phyloP scores from a whole-genome alignment of 805 yeast genomes.

The Kodamaea sagamina region DNA sequence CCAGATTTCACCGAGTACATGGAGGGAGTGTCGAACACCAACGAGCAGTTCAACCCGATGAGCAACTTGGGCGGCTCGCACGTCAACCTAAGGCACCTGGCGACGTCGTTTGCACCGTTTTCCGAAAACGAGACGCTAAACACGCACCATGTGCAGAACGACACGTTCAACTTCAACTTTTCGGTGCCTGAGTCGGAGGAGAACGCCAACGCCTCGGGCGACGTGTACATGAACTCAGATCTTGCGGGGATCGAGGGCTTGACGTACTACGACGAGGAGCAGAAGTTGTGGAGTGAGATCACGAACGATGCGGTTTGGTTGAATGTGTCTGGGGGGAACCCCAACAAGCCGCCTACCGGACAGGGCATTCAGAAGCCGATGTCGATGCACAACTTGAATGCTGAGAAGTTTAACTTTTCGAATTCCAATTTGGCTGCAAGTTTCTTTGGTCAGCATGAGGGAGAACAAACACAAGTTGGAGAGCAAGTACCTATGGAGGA shows the following conservation, averaged over 20 bases:
- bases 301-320: conserved; percentile 79
- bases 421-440: background rate
- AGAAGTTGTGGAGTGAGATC: conserved; percentile 72
- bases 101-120: background rate
- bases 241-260: conserved; percentile 46
- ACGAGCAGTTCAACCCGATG: conserved; percentile 7
- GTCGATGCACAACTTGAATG: conserved; percentile 10
- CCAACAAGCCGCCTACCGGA: conserved; percentile 22
- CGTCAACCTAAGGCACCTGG: background rate
- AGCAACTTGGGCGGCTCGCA: background rate
- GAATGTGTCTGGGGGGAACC: conserved; percentile 30
- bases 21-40: conserved; percentile 7
- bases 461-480: background rate
- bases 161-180: conserved; percentile 21
- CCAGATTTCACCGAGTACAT: conserved; percentile 7
- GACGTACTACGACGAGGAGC: conserved; percentile 44
- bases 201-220: conserved; percentile 14
- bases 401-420: conserved; percentile 4
- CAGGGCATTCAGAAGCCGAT: conserved; percentile 13
- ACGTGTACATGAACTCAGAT: conserved; percentile 38
- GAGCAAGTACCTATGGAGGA: background rate
- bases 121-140: conserved; percentile 8
- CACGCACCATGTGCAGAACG: conserved; percentile 21
- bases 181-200: conserved; percentile 11
- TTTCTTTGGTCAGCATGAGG: conserved; percentile 1